Percentiles rank a stretch among this genome's conserved stretches.
These are phyloP conservation scores for Seiridium unicorne DNA, from an alignment of 2,329 filamentous ascomycete genomes.

Conservation along the genomic window DNA sequence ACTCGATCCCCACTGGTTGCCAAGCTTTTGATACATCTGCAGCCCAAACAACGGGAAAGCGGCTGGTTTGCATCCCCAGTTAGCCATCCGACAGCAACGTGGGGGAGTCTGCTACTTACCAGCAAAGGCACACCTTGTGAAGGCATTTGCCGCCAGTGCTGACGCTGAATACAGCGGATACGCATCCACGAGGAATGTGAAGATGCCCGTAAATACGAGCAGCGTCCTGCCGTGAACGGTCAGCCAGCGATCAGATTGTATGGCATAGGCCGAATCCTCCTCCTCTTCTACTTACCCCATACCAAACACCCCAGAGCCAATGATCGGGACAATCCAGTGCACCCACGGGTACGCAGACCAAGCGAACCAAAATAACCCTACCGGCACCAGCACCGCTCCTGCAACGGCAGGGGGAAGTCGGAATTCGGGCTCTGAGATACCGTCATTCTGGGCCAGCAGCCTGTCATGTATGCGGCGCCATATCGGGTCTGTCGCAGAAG, in stretches of 20 bases:
- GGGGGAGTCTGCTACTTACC: conserved; percentile 36
- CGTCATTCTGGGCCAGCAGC: conserved; percentile 52
- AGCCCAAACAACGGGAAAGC: conserved; percentile 74
- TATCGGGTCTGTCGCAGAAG: conserved; percentile 61
- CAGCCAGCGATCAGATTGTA: background rate
- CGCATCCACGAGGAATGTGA: conserved; percentile 75
- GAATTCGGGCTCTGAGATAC: conserved; percentile 79
- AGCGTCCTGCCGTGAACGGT: conserved; percentile 53
- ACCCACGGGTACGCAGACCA: conserved; percentile 77
- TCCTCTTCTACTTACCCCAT: conserved; percentile 53
- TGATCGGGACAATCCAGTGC: conserved; percentile 75
- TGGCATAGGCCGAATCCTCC: background rate
- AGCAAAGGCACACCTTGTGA: conserved; percentile 75
- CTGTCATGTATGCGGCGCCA: conserved; percentile 61
- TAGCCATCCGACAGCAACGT: background rate
- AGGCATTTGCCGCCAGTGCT: conserved; percentile 81
- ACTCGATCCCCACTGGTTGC: conserved; percentile 67
- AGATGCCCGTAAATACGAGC: conserved; percentile 79
- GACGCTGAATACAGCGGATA: conserved; percentile 74
- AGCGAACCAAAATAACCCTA: conserved; percentile 84
- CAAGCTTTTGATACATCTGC: conserved; percentile 69
- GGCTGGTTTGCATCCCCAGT: conserved; percentile 40
- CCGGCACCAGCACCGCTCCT: conserved; percentile 75
- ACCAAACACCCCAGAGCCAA: conserved; percentile 71
- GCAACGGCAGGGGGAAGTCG: conserved; percentile 72